These are phyloP conservation scores for Micromonas pusilla DNA, from an alignment of 139 green algal species.

Conservation along the genomic window DNA sequence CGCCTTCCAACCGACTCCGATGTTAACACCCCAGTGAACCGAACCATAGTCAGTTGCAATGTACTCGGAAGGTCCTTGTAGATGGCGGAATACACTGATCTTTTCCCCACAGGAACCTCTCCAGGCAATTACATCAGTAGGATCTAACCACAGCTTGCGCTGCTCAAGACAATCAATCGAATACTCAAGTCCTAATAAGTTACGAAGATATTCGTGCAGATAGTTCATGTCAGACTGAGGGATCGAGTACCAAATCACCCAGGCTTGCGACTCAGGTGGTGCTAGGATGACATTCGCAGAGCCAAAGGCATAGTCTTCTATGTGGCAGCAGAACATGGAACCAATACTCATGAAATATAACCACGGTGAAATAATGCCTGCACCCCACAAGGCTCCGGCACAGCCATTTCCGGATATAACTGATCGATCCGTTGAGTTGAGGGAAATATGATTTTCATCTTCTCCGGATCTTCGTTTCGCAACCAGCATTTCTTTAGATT, in stretches of 20 bases:
- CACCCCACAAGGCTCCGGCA: conserved; percentile 11
- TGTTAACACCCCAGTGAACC: conserved; percentile 26
- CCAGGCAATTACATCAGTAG: not conserved
- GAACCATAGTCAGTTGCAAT: conserved; percentile 28
- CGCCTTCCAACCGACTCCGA: conserved; percentile 26
- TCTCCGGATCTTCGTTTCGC: not conserved
- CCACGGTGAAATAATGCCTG: conserved; percentile 22
- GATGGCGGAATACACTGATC: conserved; percentile 16
- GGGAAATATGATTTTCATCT: not conserved
- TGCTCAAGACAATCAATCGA: conserved; percentile 6
- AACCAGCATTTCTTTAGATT: no score
- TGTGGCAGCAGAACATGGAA: conserved; percentile 18
- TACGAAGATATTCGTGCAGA: not conserved
- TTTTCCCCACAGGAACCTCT: not conserved
- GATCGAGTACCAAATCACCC: conserved; percentile 26
- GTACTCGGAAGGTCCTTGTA: conserved; percentile 20
- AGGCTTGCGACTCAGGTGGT: conserved; percentile 1
- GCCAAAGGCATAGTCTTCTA: conserved; percentile 25
- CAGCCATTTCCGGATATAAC: not conserved
- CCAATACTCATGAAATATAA: conserved; percentile 21
- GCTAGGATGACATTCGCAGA: conserved; percentile 21
- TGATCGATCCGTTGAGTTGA: not conserved
- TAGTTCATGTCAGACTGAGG: not conserved
- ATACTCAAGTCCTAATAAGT: not conserved
- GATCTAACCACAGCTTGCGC: conserved; percentile 22